Evolutionary conservation across 1,139 yeast species (phyloP).

Genomic region (Suhomyces guaymorum): DNA sequence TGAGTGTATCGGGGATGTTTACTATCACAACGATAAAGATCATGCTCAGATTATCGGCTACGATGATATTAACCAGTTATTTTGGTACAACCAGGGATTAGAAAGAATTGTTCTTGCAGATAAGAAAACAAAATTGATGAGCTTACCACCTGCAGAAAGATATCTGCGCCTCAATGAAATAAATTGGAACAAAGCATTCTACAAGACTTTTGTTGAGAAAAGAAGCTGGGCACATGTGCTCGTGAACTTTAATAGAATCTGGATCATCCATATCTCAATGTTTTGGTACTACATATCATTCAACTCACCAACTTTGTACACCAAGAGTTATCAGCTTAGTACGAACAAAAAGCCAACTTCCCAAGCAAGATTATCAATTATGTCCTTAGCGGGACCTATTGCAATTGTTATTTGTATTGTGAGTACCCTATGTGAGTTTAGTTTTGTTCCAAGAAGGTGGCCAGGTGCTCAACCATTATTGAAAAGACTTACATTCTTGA

Average conservation of each 20-base stretch:
- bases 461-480: conserved; percentile 98
- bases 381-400: conserved; percentile 88
- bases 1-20: conserved; percentile 91
- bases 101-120: conserved; percentile 84
- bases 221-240: conserved; percentile 97
- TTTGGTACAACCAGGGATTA: conserved; percentile 99
- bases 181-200: conserved; percentile 87
- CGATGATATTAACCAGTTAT: conserved; percentile 97
- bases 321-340: conserved; percentile 80
- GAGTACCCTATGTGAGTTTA: conserved; percentile 93
- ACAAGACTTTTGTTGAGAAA: conserved; percentile 93
- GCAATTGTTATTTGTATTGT: conserved; percentile 78
- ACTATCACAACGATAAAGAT: conserved; percentile 94
- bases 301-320: conserved; percentile 89
- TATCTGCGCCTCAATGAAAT: conserved; percentile 88
- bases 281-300: conserved; percentile 95
- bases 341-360: conserved; percentile 81
- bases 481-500: conserved; percentile 78
- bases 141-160: conserved; percentile 86
- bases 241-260: conserved; percentile 95
- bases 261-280: conserved; percentile 88
- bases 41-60: conserved; percentile 94
- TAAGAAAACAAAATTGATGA: conserved; percentile 90
- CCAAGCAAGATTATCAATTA: conserved; percentile 89
- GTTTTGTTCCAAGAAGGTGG: conserved; percentile 97